Conservation (phyloP, 176 grass and related monocot genomes). For the Poa pratensis region DNA sequence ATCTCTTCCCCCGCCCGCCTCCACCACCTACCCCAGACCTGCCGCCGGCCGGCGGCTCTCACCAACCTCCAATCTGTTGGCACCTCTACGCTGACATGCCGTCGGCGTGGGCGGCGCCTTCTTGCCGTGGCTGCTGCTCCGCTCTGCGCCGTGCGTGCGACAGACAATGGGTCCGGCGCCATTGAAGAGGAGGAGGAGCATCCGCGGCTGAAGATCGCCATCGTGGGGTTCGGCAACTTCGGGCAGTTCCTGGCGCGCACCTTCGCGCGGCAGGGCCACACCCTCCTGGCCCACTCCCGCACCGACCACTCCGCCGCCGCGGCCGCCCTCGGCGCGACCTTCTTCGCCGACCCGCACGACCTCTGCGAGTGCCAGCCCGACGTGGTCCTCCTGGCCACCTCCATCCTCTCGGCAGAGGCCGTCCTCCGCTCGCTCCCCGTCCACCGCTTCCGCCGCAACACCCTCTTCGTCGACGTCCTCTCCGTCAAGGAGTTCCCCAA, state of each 20-base stretch:
- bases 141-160: slow-evolving; percentile 31
- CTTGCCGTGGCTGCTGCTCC: not conserved
- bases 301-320: slow-evolving; percentile 72
- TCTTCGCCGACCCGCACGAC: slow-evolving; percentile 77
- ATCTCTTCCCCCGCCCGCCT: slow-evolving; percentile 9
- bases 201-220: slow-evolving; percentile 68
- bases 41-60: not conserved
- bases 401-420: slow-evolving; percentile 68
- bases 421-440: slow-evolving; percentile 71
- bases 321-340: slow-evolving; percentile 44
- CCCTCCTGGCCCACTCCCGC: slow-evolving; percentile 74
- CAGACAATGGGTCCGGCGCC: slow-evolving; percentile 27
- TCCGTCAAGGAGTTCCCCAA: slow-evolving; percentile 92
- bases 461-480: slow-evolving; percentile 83
- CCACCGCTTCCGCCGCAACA: slow-evolving; percentile 76
- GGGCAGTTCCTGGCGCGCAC: slow-evolving; percentile 70
- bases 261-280: slow-evolving; percentile 71
- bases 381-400: slow-evolving; percentile 72
- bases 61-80: not conserved
- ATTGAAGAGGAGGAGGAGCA: not conserved
- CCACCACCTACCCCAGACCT: not conserved
- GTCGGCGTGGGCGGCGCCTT: not conserved
- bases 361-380: slow-evolving; percentile 87
- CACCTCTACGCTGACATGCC: not conserved
- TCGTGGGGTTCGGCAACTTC: slow-evolving; percentile 84